Evolutionary conservation across 1,284 basidiomycete genomes (phyloP), one percentile per base, ranked within the genome.

Genomic region (Polyporus tsugae): DNA sequence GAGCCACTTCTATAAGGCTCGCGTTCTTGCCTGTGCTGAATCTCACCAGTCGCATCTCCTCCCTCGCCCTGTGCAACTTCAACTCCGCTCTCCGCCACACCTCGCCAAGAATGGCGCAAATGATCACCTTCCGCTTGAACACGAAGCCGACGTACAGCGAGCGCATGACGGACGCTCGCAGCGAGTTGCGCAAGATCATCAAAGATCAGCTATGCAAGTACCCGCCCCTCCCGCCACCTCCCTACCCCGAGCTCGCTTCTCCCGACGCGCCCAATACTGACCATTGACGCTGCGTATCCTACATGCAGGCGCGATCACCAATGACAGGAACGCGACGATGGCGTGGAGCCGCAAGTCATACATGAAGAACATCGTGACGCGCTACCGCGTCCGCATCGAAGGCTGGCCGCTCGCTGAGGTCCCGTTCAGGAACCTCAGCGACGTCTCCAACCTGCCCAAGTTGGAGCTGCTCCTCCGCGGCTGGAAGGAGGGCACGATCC

Each of bases 351-450:
- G 71, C 17, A 66, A 65, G 67, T 73, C 76, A 58, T 78, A 78
- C 70, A 77, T 77, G 76, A 77, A 76, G 63, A 77, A 78, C 70
- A 74, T 79, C 66, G 78, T 78, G 42, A 69, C 67, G 58, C 75
- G 75, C 65, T 78, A 78, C 63, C 74, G 70, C 65, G 76, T 79
- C 44, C 70, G 76, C 65, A 77, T 79, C 70, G 75, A 75, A 58
- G 78, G 78, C 35, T 78, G 78, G 78, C 78, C 78, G 49, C 67
- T 75, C 60, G 63, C 64, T 33, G 77, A 79, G 64, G 75, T 79
- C 52, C 76, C 77, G 15, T 79, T 79, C 71, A 70, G 74, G 64
- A 79, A 79, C 70, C 75, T 79, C 59, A 78, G 77, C 74, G 77
- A 78, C 69, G 75, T 79, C 44, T 76, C 78, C 35, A 79, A 78